Conservation (phyloP, 768 basidiomycete species). For the Calocera viscosa region DNA sequence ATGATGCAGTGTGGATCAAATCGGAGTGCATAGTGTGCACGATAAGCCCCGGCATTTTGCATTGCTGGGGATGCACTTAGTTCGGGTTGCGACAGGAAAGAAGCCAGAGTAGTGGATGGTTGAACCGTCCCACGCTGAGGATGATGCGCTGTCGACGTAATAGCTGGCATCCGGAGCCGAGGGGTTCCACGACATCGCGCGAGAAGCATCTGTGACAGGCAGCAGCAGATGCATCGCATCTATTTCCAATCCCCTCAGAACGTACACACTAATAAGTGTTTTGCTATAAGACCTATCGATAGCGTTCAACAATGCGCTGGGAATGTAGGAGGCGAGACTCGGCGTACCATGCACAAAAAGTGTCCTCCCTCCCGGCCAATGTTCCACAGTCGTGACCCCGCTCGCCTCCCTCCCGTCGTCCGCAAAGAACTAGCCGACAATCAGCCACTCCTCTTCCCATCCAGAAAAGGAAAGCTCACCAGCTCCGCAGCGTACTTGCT, state of each 20-base stretch:
- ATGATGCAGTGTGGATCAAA: background rate
- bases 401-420: constrained; percentile 49
- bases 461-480: constrained; percentile 26
- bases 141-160: background rate
- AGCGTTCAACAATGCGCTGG: background rate
- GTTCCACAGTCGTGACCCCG: constrained; percentile 44
- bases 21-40: background rate
- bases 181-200: no score
- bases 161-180: no score
- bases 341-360: constrained; percentile 48
- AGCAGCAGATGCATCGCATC: no score
- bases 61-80: background rate
- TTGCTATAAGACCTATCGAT: background rate
- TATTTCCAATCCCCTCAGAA: no score
- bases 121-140: background rate
- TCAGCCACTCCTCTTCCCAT: background rate
- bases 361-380: constrained; percentile 38
- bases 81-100: background rate
- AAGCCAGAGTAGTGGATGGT: background rate
- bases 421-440: constrained; percentile 43
- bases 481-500: constrained; percentile 45
- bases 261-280: no score
- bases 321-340: background rate
- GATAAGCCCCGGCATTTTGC: background rate
- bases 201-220: no score